A percentile compares a stretch with the other conserved stretches of the same genome.
These are phyloP conservation scores for Cyclotella sp. DNA, from an alignment of 108 stramenopile genomes.

Conservation along the genomic window DNA sequence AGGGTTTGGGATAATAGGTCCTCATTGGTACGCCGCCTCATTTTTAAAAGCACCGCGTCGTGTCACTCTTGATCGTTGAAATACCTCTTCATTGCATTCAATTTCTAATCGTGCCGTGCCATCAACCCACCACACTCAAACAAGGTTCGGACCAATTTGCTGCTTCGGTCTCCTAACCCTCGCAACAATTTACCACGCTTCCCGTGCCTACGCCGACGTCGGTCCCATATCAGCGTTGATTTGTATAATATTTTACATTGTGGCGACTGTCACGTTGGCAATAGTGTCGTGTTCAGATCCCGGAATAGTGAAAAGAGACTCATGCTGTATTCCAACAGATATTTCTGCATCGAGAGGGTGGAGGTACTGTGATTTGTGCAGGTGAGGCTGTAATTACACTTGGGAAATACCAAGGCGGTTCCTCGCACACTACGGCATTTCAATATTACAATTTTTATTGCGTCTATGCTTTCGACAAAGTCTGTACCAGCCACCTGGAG, in stretches of 20 bases:
- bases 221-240: slow-evolving; percentile 55
- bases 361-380: slow-evolving; percentile 82
- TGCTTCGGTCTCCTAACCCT: slow-evolving; percentile 53
- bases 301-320: slow-evolving; percentile 43
- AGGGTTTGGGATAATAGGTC: slow-evolving; percentile 80
- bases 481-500: slow-evolving; percentile 77
- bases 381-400: slow-evolving; percentile 24
- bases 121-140: neutral
- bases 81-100: too few relatives aligned
- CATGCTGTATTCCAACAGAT: slow-evolving; percentile 7
- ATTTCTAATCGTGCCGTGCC: neutral
- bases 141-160: slow-evolving; percentile 68
- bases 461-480: slow-evolving; percentile 7
- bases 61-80: neutral
- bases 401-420: neutral
- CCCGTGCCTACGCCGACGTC: slow-evolving; percentile 33
- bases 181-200: slow-evolving; percentile 59
- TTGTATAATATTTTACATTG: slow-evolving; percentile 58
- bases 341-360: slow-evolving; percentile 48
- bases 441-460: neutral
- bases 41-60: neutral
- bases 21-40: slow-evolving; percentile 54
- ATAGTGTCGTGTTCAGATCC: slow-evolving; percentile 77
- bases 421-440: too few relatives aligned
- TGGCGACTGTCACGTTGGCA: slow-evolving; percentile 44